Evolutionary conservation across 495 filamentous ascomycete genomes (phyloP), one percentile per base, ranked within the genome.

Genomic region (Evernia prunastri): DNA sequence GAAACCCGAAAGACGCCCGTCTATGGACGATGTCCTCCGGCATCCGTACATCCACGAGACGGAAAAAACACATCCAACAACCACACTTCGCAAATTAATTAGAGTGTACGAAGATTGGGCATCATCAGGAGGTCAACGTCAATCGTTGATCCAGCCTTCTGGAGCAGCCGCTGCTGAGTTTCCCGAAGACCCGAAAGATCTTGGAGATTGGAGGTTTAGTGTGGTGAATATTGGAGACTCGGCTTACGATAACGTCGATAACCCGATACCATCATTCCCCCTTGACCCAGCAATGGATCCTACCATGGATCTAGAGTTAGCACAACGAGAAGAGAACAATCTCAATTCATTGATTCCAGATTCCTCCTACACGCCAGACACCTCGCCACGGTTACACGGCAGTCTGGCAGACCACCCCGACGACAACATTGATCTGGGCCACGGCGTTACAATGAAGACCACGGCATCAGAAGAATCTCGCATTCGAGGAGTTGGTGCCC

Each of bases 141-240:
- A 82, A 53, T 97, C 93, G 11, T 79, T 98, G 12, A 96, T 96
- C 66, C 82, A 85, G 31, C 81, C 83, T 1, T 85, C 84, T 43
- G 91, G 92, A 60, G 91, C 91, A 29, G 84, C 86, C 39, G 86
- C 85, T 33, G 82, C 84, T 29, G 78, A 82, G 51, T 69, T 79
- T 42, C 73, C 78, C 57, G 69, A 71, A 69, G 54, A 70, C 70
- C 65, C 78, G 61, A 57, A 63, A 20, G 71, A 76, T 23, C 70
- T 75, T n/a, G 78, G 82, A 43, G 89, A 93, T 67, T 96, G 94
- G 91, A 96, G 93, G 68, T 96, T 96, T 70, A 92, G 89, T 70
- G 91, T 36, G 69, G 75, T 31, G 45, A 66, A 8, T 17, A 54
- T 54, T 20, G 59, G 54, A 20, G 69, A 63, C 3, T 39, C 63